Evolutionary conservation across 1,139 yeast species (phyloP), one percentile per base, ranked within the genome.

Genomic region (Kodamaea suecica): DNA sequence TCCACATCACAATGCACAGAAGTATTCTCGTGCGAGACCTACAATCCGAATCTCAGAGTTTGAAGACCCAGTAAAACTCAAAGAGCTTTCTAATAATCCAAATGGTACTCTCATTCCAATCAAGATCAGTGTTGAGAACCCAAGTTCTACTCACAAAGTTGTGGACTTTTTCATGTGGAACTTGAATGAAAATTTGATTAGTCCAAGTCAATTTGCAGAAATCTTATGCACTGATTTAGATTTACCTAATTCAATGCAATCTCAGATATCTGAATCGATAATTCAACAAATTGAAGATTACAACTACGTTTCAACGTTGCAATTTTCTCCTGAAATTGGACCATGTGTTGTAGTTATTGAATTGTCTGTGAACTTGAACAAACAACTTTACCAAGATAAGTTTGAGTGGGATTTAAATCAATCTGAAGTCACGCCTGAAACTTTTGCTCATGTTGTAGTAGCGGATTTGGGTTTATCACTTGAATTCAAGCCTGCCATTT

Each of bases 101-200:
- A 38, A 68, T 58, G 66, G 66, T 32, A 57, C 75, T 3, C 63
- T 88, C 33, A 78, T 92, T 16, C 98, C 99, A 2, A 80, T 92
- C 21, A 77, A 87, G 43, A 61, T 94, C 26, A 78, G 78, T 38
- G 58, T 90, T 25, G 96, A 87, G 43, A 77, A 80, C 43, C 81
- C 82, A 38, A 74, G 76, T 23, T 75, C 78, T 16, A 63, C 59
- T 11, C 63, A 66, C 26, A 77, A 84, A 39, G 70, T 90, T 17
- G 80, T 78, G 14, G 99, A 92, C 52, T 79, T 80, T 42, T 80
- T 94, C 50, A 73, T 90, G 74, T 92, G 98, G 98, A 88, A 92
- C 53, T 52, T 85, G 30, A 80, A 82, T 50, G 97, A 92, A 52
- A 63, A 77, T 3, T 65, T 83, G 20, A 68, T 90, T 16, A 81